Evolutionary conservation across 163 green algal genomes (phyloP), one percentile per base, ranked within the genome.

Genomic region (Scenedesmus sp.): DNA sequence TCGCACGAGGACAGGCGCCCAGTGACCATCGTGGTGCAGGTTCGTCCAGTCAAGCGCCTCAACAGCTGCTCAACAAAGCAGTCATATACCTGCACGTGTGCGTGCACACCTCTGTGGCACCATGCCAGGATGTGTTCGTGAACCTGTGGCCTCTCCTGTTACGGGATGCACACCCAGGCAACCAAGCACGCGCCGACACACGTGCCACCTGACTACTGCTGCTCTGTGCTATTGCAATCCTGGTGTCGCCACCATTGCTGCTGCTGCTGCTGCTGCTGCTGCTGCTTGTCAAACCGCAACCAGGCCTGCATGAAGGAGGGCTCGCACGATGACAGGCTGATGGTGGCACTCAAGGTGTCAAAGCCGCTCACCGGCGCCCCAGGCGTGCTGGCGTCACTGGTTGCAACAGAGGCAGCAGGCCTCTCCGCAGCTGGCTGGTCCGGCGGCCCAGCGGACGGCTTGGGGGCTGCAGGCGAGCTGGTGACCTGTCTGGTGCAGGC

Each of bases 291-390:
- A n/a, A 51, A 22, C 51, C 18, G 10, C n/a, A n/a, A 83, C 44
- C 83, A 94, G 92, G 90, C 88, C 9, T 65, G 43, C 12, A 68
- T 94, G n/a, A 94, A 94, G 42, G 87, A 92, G 35, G 90, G 92
- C 61, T 81, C 65, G 20, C 73, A 49, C 78, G 70, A 59, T 26
- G 85, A 68, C 1, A 91, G 90, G 30, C 76, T 94, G 37, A 76
- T 94, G 56, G 51, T 90, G 7, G 46, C 49, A 0, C 49, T 93
- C 68, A 93, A 94, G 83, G 40, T 87, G 1, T 49, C 35, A 2
- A 61, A 72, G 51, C 88, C 88, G 22, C 26, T 79, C 42, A 65
- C 40, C 9, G 88, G 88, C n/a, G n/a, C 46, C 6, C 65, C 65
- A 37, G 43, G 72, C 33, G n/a, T 89, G 24, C 46, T 92, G 43